Conservation (phyloP, 306 rosid genomes). For the Citrullus amarus region DNA sequence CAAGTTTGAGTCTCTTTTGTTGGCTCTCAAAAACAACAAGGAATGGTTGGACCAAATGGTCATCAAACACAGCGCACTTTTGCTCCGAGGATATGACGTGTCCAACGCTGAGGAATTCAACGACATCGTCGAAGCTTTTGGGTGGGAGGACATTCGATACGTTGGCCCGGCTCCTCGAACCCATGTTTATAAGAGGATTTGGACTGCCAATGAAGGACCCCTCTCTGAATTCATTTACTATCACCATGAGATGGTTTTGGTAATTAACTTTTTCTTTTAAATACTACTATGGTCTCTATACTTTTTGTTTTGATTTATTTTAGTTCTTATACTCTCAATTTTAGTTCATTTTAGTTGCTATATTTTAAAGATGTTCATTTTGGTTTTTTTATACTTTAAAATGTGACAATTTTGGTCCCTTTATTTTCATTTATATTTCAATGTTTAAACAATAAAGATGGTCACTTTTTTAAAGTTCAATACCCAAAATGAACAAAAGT, state of each 20-base stretch:
- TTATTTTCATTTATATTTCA: no score
- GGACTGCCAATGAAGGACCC: slow-evolving; percentile 95
- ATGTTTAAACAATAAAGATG: no score
- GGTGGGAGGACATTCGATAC: slow-evolving; percentile 69
- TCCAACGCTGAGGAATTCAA: slow-evolving; percentile 49
- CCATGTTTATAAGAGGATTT: slow-evolving; percentile 54
- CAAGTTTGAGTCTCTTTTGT: slow-evolving; percentile 32
- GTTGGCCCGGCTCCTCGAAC: slow-evolving; percentile 84
- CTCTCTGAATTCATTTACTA: slow-evolving; percentile 72
- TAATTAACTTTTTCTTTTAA: slow-evolving; percentile 14
- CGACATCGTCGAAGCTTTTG: slow-evolving; percentile 44
- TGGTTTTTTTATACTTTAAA: no score
- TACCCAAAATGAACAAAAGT: no score
- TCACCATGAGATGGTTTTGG: slow-evolving; percentile 96
- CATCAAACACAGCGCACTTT: slow-evolving; percentile 57
- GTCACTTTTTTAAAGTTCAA: no score
- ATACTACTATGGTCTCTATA: no score
- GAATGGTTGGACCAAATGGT: slow-evolving; percentile 73
- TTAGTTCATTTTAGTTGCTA: no score
- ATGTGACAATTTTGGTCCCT: no score
- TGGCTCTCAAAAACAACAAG: slow-evolving; percentile 29
- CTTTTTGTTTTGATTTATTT: no score
- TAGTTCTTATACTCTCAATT: no score
- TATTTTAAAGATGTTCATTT: no score
- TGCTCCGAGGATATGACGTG: slow-evolving; percentile 53